Base-by-base conservation (phyloP, 176 grass and related monocot genomes). In the Stipa capillata region DNA sequence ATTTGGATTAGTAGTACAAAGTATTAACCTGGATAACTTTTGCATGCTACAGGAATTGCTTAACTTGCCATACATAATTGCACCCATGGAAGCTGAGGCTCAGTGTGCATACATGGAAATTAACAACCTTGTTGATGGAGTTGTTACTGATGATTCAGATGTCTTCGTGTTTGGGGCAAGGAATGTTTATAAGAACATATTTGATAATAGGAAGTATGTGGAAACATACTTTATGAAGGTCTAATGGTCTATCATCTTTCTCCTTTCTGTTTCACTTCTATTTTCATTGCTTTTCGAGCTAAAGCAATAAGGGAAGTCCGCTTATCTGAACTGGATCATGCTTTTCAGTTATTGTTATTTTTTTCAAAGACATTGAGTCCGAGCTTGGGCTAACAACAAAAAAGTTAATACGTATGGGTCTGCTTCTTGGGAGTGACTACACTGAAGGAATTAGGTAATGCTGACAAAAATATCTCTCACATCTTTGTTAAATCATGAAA, bases 201-300 rank as follows among this genome's bases (percentile, higher is more conserved):
- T 98, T 87, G 92, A 98, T 80, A 92, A 98, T 75, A 87, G 89
- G 67, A 98, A 98, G 82, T 98, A 98, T 87, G 95, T 98, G 51
- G 95, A 98, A 84, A 98, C 92, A 65, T 98, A 98, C 48, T 90
- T 94, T 77, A 92, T 94, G 95, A 98, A 98, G 91, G 94, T 97
- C 55, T 86, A 39, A 90, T 90, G 80, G 91, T 97, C 61, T 86
- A 45, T 79, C 41, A 29, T 58, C 58, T 80, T 82, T 42, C 62
- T 31, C 13, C 36, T 47, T 78, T 50, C 65, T 63, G 48, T 53
- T 68, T 39, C 58, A 29, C 27, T 82, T 79, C 21, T 68, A 60
- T 74, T 41, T 85, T 52, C 35, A 56, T 79, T 69, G 27, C 5
- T 52, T 71, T 79, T 17, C 54, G 12, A 73, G 17, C 39, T 65